Conservation (phyloP, 192 early-diverging fungal genomes). For the Podila clonocystis region DNA sequence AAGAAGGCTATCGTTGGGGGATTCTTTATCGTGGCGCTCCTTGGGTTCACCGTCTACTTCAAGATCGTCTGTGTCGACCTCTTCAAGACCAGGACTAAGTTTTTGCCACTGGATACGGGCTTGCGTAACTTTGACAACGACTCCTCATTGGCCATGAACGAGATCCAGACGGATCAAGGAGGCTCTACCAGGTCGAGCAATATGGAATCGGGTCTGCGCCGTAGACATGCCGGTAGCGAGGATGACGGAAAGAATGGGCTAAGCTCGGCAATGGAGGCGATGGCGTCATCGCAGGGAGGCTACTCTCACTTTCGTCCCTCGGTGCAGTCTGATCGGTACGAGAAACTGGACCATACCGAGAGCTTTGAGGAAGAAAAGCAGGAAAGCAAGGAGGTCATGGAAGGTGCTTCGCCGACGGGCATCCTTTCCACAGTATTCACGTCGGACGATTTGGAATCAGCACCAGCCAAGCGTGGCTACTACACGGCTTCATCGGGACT, state of each 20-base stretch:
- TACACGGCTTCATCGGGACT: not conserved
- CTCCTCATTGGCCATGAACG: constrained; percentile 6
- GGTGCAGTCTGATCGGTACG: constrained; percentile 18
- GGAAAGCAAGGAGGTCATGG: not conserved
- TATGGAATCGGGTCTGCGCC: constrained; percentile 9
- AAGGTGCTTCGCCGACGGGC: not conserved
- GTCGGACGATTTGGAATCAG: not conserved
- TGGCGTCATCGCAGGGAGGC: not conserved
- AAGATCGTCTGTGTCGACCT: constrained; percentile 56
- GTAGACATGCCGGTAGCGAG: not conserved
- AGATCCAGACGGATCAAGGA: not conserved
- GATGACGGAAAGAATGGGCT: not conserved
- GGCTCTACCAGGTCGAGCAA: constrained; percentile 3
- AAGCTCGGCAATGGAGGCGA: not conserved
- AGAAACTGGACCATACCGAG: constrained; percentile 18
- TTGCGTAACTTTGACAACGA: constrained; percentile 41
- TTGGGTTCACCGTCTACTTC: constrained; percentile 58
- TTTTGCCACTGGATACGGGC: constrained; percentile 49
- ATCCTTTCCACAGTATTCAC: no score
- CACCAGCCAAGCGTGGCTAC: not conserved
- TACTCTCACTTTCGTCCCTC: not conserved
- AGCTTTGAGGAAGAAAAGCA: constrained; percentile 8
- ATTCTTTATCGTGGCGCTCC: constrained; percentile 53
- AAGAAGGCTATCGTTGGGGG: constrained; percentile 54
- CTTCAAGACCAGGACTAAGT: constrained; percentile 58